A percentile compares a stretch with the other conserved stretches of the same genome.
phyloP scores from a whole-genome alignment of 352 stramenopile species.

The Phytophthora cryptogea region DNA sequence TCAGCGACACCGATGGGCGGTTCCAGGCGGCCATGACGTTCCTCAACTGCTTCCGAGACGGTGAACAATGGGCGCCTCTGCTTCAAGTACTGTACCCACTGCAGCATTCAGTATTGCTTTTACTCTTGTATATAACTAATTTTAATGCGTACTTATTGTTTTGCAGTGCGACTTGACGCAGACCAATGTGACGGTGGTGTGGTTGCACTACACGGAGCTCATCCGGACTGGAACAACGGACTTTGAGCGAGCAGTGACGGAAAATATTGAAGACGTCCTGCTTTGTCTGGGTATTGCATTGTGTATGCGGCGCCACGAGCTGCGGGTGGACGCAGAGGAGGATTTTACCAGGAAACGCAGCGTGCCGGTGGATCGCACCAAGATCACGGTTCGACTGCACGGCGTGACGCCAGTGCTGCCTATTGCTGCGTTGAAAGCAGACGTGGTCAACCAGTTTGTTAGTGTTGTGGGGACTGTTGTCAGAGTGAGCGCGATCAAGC shows the following conservation, averaged over 20 bases:
- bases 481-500: slow-evolving; percentile 84
- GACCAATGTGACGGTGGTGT: slow-evolving; percentile 50
- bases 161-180: slow-evolving; percentile 58
- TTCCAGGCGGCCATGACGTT: slow-evolving; percentile 66
- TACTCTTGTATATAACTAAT: no score
- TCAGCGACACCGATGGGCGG: slow-evolving; percentile 56
- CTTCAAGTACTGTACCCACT: slow-evolving; percentile 28
- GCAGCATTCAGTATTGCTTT: no score
- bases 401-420: slow-evolving; percentile 65
- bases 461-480: slow-evolving; percentile 76
- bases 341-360: slow-evolving; percentile 39
- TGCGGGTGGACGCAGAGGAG: slow-evolving; percentile 59
- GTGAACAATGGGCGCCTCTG: slow-evolving; percentile 54
- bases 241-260: slow-evolving; percentile 57
- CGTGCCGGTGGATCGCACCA: slow-evolving; percentile 51
- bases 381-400: slow-evolving; percentile 66
- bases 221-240: slow-evolving; percentile 50
- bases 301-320: slow-evolving; percentile 66
- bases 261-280: slow-evolving; percentile 65
- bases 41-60: slow-evolving; percentile 56
- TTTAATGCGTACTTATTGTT: neutral
- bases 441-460: slow-evolving; percentile 83
- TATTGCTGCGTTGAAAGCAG: slow-evolving; percentile 76
- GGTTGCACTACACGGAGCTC: slow-evolving; percentile 58
- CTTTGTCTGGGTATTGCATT: slow-evolving; percentile 68